phyloP scores from a whole-genome alignment of 202 grass and related monocot species.

The Tripidium arundinaceum region DNA sequence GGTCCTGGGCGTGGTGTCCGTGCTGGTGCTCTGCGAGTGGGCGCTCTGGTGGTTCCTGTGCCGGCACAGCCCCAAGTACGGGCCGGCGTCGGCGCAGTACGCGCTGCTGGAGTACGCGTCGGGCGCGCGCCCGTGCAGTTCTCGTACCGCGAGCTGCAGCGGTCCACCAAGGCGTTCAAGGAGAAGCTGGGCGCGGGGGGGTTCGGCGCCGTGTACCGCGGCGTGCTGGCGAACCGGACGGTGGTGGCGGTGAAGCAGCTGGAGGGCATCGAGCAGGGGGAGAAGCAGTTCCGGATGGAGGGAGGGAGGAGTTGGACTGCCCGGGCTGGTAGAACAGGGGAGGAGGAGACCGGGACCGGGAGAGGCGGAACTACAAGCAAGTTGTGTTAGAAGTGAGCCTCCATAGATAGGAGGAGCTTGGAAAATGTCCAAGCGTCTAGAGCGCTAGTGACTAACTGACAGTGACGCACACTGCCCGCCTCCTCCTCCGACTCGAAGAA shows the following conservation, averaged over 20 bases:
- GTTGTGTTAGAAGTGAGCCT: neutral
- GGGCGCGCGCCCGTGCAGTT: conserved; percentile 94
- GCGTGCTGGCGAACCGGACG: conserved; percentile 72
- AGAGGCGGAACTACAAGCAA: neutral
- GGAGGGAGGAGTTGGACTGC: too few relatives aligned
- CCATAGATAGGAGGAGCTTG: neutral
- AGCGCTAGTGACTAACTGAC: conserved; percentile 13
- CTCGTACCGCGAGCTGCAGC: conserved; percentile 68
- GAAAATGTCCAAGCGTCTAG: neutral
- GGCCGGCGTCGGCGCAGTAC: conserved; percentile 72
- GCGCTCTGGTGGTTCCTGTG: conserved; percentile 82
- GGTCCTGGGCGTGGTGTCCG: conserved; percentile 43
- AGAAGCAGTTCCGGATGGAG: conserved; percentile 99
- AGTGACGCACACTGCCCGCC: conserved; percentile 4
- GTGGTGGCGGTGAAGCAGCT: conserved; percentile 84
- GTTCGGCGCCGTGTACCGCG: conserved; percentile 85
- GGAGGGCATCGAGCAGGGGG: conserved; percentile 96
- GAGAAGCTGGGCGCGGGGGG: conserved; percentile 82
- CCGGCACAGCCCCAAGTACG: conserved; percentile 70
- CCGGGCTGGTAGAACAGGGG: neutral
- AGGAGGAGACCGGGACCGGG: neutral
- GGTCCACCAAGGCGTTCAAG: conserved; percentile 79
- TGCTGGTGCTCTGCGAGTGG: conserved; percentile 57
- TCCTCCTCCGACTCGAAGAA: neutral
- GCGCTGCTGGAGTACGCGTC: conserved; percentile 97